Conservation (phyloP, 495 filamentous ascomycete genomes). For the Neurospora sp. region DNA sequence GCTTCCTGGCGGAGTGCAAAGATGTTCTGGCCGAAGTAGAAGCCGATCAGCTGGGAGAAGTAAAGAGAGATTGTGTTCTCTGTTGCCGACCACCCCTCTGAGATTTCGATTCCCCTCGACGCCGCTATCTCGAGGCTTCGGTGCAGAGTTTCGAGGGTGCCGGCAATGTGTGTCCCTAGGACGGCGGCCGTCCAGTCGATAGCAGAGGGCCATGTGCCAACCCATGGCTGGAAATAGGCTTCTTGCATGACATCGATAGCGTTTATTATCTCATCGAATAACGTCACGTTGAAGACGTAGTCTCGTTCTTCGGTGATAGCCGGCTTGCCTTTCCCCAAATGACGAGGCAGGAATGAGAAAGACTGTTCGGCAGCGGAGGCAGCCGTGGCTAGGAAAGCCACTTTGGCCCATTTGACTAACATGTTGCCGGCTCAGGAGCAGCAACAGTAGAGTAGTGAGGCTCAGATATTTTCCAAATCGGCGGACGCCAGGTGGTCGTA, state of each 20-base stretch:
- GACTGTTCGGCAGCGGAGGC: conserved; percentile 1
- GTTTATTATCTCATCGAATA: conserved; percentile 38
- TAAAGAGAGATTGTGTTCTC: conserved; percentile 76
- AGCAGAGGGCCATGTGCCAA: conserved; percentile 72
- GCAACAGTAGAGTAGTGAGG: neutral
- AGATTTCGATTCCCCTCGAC: conserved; percentile 17
- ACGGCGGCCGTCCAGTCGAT: conserved; percentile 97
- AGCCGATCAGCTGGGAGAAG: conserved; percentile 62
- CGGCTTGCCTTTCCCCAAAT: neutral
- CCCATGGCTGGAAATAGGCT: conserved; percentile 62
- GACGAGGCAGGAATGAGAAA: neutral
- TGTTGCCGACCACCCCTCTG: neutral
- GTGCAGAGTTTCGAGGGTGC: conserved; percentile 54
- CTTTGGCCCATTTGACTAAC: conserved; percentile 4
- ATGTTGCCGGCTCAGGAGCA: neutral
- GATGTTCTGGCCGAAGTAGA: conserved; percentile 80
- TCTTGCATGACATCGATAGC: conserved; percentile 68
- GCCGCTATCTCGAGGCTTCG: conserved; percentile 25
- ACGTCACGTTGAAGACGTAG: conserved; percentile 6
- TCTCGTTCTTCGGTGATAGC: neutral
- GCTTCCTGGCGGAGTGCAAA: conserved; percentile 69
- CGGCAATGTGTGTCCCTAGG: conserved; percentile 68
- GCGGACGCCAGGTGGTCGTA: neutral
- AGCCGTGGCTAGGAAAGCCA: conserved; percentile 3
- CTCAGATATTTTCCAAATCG: neutral